Evolutionary conservation across 2,329 filamentous ascomycete genomes (phyloP).

Genomic region (Nemania abortiva): DNA sequence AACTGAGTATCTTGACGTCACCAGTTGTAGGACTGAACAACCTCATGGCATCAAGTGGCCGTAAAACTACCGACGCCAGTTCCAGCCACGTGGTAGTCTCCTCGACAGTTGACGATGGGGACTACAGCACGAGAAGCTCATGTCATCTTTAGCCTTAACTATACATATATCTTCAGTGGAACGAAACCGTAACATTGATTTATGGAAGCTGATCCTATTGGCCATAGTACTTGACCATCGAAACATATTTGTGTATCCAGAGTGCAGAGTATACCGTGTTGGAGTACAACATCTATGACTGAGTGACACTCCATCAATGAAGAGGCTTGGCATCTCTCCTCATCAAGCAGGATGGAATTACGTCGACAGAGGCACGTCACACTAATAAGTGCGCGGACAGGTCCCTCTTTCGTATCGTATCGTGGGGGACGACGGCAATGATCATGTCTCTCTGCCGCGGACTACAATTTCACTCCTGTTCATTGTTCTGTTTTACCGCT

Average conservation of each 20-base stretch:
- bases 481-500: too few species aligned
- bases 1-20: conserved; percentile 16
- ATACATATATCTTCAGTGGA: background rate
- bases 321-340: background rate
- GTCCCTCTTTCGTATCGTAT: too few species aligned
- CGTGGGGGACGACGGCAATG: too few species aligned
- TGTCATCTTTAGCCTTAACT: background rate
- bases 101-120: background rate
- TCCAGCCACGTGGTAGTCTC: conserved; percentile 12
- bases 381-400: background rate
- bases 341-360: background rate
- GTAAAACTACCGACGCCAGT: background rate
- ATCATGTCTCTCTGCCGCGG: too few species aligned
- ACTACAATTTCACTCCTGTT: too few species aligned
- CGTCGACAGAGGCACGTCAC: background rate
- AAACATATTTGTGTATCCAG: background rate
- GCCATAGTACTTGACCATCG: background rate
- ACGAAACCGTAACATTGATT: too few species aligned
- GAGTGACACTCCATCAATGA: background rate
- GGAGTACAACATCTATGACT: conserved; percentile 7
- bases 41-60: background rate
- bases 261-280: background rate
- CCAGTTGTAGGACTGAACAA: background rate
- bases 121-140: background rate
- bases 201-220: background rate